A percentile compares a stretch with the other conserved stretches of the same genome.
Evolutionary conservation across 2,329 filamentous ascomycete species (phyloP).

Genomic region (Lizonia empirigonia): DNA sequence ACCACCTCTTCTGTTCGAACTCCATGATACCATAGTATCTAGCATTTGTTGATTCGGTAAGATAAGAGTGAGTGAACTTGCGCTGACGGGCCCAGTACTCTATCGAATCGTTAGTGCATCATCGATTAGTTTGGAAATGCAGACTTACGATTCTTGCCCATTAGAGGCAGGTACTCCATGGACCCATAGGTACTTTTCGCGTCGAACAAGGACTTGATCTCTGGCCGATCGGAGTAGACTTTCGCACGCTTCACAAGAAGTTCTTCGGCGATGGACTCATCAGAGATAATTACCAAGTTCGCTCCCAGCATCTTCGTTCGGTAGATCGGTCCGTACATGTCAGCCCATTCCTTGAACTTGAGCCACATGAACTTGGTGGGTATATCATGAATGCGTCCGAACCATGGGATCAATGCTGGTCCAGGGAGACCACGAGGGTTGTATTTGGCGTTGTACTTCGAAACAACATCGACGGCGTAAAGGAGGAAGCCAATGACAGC

Average conservation of each 20-base stretch:
- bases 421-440: constrained; percentile 49
- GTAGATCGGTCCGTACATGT: constrained; percentile 45
- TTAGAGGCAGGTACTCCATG: constrained; percentile 62
- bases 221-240: constrained; percentile 58
- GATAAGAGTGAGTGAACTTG: constrained; percentile 58
- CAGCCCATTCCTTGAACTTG: constrained; percentile 55
- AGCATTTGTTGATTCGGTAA: constrained; percentile 54
- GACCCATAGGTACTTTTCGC: constrained; percentile 61
- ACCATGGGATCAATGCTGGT: constrained; percentile 47
- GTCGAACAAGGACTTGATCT: constrained; percentile 59
- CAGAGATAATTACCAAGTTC: constrained; percentile 57
- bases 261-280: constrained; percentile 60
- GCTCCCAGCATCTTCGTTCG: constrained; percentile 48
- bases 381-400: constrained; percentile 46
- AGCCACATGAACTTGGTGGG: constrained; percentile 55
- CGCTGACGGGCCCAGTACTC: constrained; percentile 63
- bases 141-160: constrained; percentile 61
- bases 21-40: constrained; percentile 58
- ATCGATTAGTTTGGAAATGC: too few relatives aligned
- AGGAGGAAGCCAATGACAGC: constrained; percentile 47
- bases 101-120: constrained; percentile 23
- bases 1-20: constrained; percentile 61
- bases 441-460: constrained; percentile 46
- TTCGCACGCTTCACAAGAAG: constrained; percentile 59
- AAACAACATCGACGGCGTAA: constrained; percentile 41